Base-by-base conservation (phyloP, 371 early-diverging fungal genomes). In the Zopfochytrium polystomum region DNA sequence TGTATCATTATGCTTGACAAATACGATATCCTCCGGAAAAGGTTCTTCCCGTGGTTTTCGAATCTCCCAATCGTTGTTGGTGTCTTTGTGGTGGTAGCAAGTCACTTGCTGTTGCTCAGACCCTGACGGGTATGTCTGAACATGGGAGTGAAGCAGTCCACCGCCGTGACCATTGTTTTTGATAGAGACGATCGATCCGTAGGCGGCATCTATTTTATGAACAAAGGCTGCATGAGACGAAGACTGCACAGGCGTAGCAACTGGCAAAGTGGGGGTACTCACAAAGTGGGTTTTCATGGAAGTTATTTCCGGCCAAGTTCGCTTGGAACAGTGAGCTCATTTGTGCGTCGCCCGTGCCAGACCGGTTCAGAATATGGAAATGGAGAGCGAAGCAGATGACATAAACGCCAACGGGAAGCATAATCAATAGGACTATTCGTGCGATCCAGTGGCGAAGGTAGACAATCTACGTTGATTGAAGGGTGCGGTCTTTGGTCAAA, bases 261-360 rank as follows among this genome's bases (percentile, higher is more conserved):
- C n/a, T n/a, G n/a, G n/a, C n/a, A n/a, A n/a, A n/a, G n/a, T n/a
- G n/a, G n/a, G n/a, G 43, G 31, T 1, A 76, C 76, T 46, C 79
- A 89, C 93, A 83, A 26, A 95, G 77, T 13, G 97, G 97, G 66
- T 91, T 92, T 42, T 81, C 67, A 30, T 74, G 67, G 52, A 98
- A 86, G 29, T 80, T 78, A 73, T 84, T 96, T 18, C 96, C 97
- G 31, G 78, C 64, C n/a, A 99, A 80, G 5, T 85, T 81, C 1
- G 96, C 91, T 71, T 99, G 99, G 80, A 99, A 99, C n/a, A 96
- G 74, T 4, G 95, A 95, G 70, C 93, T 91, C 99, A 99, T 99
- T 59, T 93, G 92, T 6, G 93, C 93, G 77, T 99, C 99, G 20
- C 99, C 99, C 9, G 90, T 75, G 1, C 99, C 97, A 62, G 87